Conservation (phyloP, 257 asterid species). For the Nicotiana benthamiana region DNA sequence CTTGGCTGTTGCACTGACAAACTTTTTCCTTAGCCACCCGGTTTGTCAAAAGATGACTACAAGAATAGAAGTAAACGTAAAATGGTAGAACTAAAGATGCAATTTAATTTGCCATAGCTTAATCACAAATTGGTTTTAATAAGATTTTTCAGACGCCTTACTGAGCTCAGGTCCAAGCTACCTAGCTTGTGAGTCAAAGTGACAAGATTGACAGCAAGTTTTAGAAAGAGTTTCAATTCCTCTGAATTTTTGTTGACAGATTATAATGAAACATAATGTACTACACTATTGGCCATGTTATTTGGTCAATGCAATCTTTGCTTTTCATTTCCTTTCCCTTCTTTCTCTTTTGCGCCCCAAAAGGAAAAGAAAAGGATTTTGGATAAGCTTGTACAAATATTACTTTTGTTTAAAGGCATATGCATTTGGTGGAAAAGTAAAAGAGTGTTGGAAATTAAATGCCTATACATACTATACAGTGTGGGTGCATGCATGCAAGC, state of each 20-base stretch:
- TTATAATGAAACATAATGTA: neutral
- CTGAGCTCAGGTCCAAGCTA: neutral
- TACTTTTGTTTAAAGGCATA: neutral
- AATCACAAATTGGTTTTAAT: neutral
- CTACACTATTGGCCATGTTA: neutral
- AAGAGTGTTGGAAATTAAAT: neutral
- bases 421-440: neutral
- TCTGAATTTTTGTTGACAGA: neutral
- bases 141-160: neutral
- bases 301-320: slow-evolving; percentile 3
- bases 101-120: neutral
- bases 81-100: too few relatives aligned
- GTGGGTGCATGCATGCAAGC: slow-evolving; percentile 6
- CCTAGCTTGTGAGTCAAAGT: neutral
- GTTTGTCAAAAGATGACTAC: neutral
- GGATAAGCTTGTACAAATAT: neutral
- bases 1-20: neutral
- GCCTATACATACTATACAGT: neutral
- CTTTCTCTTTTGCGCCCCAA: neutral
- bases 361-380: neutral
- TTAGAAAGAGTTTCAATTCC: neutral
- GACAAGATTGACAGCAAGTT: neutral
- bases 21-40: neutral
- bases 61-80: neutral
- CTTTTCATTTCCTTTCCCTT: neutral